These are phyloP conservation scores for Filobasidium floriforme DNA, from an alignment of 768 basidiomycete genomes.

Conservation along the genomic window DNA sequence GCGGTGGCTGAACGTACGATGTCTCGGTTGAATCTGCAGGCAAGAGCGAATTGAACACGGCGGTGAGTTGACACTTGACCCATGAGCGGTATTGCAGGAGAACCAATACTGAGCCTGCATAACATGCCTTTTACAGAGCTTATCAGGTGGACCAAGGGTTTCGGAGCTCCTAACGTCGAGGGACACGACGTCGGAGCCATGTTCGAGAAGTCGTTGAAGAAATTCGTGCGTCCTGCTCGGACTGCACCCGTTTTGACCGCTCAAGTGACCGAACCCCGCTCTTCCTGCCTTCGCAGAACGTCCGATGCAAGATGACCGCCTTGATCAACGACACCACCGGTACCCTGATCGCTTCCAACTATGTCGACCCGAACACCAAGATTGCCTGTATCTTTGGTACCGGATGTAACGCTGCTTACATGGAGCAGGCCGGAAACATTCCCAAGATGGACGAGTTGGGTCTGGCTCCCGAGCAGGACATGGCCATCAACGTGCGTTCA, in stretches of 20 bases:
- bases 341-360: constrained; percentile 91
- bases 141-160: constrained; percentile 99
- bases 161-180: constrained; percentile 83
- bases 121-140: constrained; percentile 49
- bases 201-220: constrained; percentile 74
- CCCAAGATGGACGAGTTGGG: constrained; percentile 74
- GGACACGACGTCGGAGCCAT: constrained; percentile 86
- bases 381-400: constrained; percentile 97
- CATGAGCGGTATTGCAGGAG: neutral
- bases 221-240: constrained; percentile 54
- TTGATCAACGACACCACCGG: constrained; percentile 98
- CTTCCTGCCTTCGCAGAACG: constrained; percentile 50
- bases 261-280: neutral
- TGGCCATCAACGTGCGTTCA: constrained; percentile 93
- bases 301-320: constrained; percentile 75
- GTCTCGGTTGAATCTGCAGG: constrained; percentile 46
- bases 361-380: constrained; percentile 81
- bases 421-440: constrained; percentile 80
- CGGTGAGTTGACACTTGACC: constrained; percentile 26
- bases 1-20: neutral
- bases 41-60: constrained; percentile 92
- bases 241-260: neutral
- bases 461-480: constrained; percentile 56
- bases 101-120: neutral
- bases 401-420: constrained; percentile 96